Conservation (phyloP, 495 filamentous ascomycete species). For the Podospora didyma region DNA sequence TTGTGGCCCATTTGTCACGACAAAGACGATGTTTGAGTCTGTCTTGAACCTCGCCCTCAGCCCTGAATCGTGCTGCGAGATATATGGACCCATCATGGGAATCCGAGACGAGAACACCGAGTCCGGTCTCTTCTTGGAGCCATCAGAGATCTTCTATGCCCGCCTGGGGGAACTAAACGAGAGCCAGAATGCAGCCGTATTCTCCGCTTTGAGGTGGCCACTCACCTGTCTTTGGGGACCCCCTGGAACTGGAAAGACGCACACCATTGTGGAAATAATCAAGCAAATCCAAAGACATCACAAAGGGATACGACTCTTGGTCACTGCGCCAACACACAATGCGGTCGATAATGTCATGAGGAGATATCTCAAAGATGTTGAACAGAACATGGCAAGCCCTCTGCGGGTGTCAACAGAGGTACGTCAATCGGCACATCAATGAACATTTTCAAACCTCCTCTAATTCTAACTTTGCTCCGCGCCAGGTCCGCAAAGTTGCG, state of each 20-base stretch:
- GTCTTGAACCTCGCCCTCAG: slow-evolving; percentile 30
- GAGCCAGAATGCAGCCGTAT: slow-evolving; percentile 43
- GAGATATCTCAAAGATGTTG: slow-evolving; percentile 29
- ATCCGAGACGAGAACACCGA: no score
- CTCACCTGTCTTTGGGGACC: slow-evolving; percentile 50
- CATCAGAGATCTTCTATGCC: neutral
- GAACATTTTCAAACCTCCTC: slow-evolving; percentile 34
- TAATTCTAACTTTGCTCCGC: neutral
- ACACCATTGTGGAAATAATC: slow-evolving; percentile 46
- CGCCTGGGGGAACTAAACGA: slow-evolving; percentile 29
- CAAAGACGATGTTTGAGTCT: slow-evolving; percentile 45
- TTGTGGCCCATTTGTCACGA: slow-evolving; percentile 43
- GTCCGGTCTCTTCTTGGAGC: slow-evolving; percentile 5
- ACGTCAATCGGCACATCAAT: slow-evolving; percentile 9
- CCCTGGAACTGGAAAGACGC: slow-evolving; percentile 51
- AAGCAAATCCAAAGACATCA: slow-evolving; percentile 28
- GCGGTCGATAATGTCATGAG: slow-evolving; percentile 51
- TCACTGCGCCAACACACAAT: slow-evolving; percentile 50
- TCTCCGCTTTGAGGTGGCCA: slow-evolving; percentile 29
- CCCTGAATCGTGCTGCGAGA: slow-evolving; percentile 25
- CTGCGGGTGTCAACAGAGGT: slow-evolving; percentile 3
- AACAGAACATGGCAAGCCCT: neutral
- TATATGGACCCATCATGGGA: slow-evolving; percentile 28
- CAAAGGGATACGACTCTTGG: slow-evolving; percentile 32
- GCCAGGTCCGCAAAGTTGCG: no score